A percentile compares a stretch with the other conserved stretches of the same genome.
These are phyloP conservation scores for Nemania sp. DNA, from an alignment of 2,329 filamentous ascomycete genomes.

Conservation along the genomic window DNA sequence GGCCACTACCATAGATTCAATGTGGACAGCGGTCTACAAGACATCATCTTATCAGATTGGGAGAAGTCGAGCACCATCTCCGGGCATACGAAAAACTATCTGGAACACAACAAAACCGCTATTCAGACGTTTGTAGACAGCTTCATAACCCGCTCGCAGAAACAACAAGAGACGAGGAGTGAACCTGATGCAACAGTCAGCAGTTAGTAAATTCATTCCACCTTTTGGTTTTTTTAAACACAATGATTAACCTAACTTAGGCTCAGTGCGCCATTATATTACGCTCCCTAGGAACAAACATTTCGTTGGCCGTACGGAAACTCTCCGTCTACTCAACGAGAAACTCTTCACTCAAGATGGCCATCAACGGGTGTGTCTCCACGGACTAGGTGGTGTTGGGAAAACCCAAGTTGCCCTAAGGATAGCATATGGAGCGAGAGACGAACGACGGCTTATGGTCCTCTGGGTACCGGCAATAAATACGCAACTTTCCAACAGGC, in stretches of 20 bases:
- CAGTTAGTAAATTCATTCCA: conserved; percentile 2
- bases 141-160: not conserved
- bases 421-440: conserved; percentile 44
- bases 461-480: conserved; percentile 50
- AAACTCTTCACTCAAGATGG: conserved; percentile 23
- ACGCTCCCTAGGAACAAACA: not conserved
- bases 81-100: conserved; percentile 21
- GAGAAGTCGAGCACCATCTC: conserved; percentile 26
- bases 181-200: not conserved
- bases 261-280: not conserved
- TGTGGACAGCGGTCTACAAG: conserved; percentile 36
- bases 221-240: not conserved
- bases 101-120: not conserved
- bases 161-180: not conserved
- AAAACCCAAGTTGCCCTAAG: conserved; percentile 48
- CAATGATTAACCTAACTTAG: not conserved
- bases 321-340: conserved; percentile 7
- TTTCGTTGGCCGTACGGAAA: conserved; percentile 5
- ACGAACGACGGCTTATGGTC: conserved; percentile 42
- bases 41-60: conserved; percentile 37
- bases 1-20: conserved; percentile 36
- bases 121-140: conserved; percentile 12
- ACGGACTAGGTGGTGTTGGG: conserved; percentile 47
- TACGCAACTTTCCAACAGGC: conserved; percentile 45
- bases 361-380: conserved; percentile 31